Percentiles rank a stretch among this genome's conserved stretches.
These are phyloP conservation scores for Penicillium lagena DNA, from an alignment of 495 filamentous ascomycete genomes.

Conservation along the genomic window DNA sequence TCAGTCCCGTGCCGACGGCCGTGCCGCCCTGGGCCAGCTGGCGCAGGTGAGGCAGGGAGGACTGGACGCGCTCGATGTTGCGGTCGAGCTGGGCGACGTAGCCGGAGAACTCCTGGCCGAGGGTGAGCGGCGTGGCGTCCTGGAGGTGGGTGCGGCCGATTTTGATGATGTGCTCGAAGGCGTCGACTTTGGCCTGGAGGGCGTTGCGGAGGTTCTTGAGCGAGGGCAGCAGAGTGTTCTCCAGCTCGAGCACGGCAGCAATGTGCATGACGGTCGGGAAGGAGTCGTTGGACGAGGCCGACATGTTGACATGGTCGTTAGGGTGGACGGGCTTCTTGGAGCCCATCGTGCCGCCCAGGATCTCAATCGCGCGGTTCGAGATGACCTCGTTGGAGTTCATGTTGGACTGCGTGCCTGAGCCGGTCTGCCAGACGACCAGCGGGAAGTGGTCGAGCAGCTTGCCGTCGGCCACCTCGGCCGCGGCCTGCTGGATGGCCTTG, in stretches of 20 bases:
- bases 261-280: conserved; percentile 99
- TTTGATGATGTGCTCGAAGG: conserved; percentile 92
- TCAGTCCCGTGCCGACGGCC: conserved; percentile 93
- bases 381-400: conserved; percentile 99
- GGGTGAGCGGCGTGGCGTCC: conserved; percentile 91
- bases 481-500: conserved; percentile 89
- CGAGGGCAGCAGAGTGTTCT: conserved; percentile 75
- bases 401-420: conserved; percentile 97
- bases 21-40: conserved; percentile 93
- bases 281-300: conserved; percentile 96
- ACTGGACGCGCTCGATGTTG: conserved; percentile 82
- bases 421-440: conserved; percentile 98
- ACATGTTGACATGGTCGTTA: conserved; percentile 99
- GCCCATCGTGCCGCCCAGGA: conserved; percentile 88
- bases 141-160: conserved; percentile 97
- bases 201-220: conserved; percentile 75
- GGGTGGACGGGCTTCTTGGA: conserved; percentile 97
- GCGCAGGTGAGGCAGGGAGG: conserved; percentile 73
- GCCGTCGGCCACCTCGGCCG: conserved; percentile 84
- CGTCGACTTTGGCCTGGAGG: conserved; percentile 82
- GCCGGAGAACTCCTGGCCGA: conserved; percentile 97
- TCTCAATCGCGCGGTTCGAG: conserved; percentile 98
- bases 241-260: conserved; percentile 88
- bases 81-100: conserved; percentile 92
- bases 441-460: conserved; percentile 98